Base-by-base conservation (phyloP, 495 filamentous ascomycete species). In the Choiromyces venosus region DNA sequence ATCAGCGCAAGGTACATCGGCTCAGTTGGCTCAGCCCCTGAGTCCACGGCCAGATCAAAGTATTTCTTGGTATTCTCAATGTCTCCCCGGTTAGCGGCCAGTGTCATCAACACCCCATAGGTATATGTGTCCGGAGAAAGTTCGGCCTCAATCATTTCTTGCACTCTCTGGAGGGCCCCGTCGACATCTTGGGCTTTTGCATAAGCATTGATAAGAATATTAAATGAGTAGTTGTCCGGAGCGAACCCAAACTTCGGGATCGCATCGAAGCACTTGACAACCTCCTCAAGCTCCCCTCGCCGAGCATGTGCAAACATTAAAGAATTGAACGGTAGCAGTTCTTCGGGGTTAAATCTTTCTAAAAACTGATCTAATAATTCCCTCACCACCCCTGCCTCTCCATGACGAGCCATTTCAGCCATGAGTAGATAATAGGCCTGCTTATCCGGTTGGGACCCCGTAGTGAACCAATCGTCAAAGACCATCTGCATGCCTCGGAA, bases 131-230 rank as follows among this genome's bases (percentile, higher is more conserved):
- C 87, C 0, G 89, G 89, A 37, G 83, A 18, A 85, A 74, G 7
- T 81, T 80, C 18, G 73, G 75, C 66, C 12, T 82, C 74, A 21
- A 87, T 80, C 78, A 95, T 83, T 18, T 85, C 77, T 25, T 88
- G 83, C 72, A 94, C 91, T 37, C 84, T 85, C 4, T 82, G 74
- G 73, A 91, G 83, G 21, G 88, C 88, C 5, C 87, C 88, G 52
- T 88, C 84, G 66, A 91, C 84, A 81, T 96, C 90, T 37, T 86
- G 84, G 7, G 86, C 87, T 76, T 88, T 88, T 2, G 84, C 83
- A 81, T 93, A 85, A 4, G 92, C 91, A 72, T 89, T 87, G 21
- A 99, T 83, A 40, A 97, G 80, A 38, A 91, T 89, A 79, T 97
- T 97, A 89, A 89, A 96, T 64, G 86, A 87, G 18, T 83, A 73